Base-by-base conservation (phyloP, 2,329 filamentous ascomycete species). In the Arthrobotrys entomopaga region DNA sequence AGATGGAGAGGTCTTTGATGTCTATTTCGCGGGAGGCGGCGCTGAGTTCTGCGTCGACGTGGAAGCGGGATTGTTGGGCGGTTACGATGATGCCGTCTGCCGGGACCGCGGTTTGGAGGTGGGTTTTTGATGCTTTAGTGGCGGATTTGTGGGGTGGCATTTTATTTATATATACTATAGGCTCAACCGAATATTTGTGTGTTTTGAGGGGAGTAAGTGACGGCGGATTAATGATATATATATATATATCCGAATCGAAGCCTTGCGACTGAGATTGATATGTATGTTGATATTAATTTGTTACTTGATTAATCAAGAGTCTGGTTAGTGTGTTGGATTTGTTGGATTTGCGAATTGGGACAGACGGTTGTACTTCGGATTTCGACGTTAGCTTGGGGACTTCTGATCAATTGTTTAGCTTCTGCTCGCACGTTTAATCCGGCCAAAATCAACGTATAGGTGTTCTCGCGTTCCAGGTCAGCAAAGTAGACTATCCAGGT, bases 1-100 rank as follows among this genome's bases (percentile, higher is more conserved):
- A 86, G 74, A 93, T 90, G 67, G 84, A 87, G n/a, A 94, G 84
- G 53, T 90, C 90, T 76, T 91, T 89, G 48, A 93, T 86, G 73
- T 91, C 88, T 60, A 91, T 84, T 88, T 90, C 60, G 6, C 29
- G 48, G 43, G 57, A 64, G 48, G 54, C 43, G 43, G 71, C 64
- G 22, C 52, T 59, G 40, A 67, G 58, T 40, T 75, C 65, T 16
- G 71, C 71, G 26, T 75, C 85, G 75, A 84, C 87, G 79, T 89
- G 86, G 76, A 90, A 90, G 10, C 88, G 85, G 1, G 88, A 90
- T 79, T 90, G 88, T 78, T 89, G 90, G 79, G 87, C 88, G 19
- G 87, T 88, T 77, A 87, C 88, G 56, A 89, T 81, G 67, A 90
- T 82, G 8, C 63, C 63, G n/a, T 59, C 64, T 26, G 58, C 42